These are phyloP conservation scores for Cyberlindnera misumaiensis DNA, from an alignment of 805 yeast species.

Conservation along the genomic window DNA sequence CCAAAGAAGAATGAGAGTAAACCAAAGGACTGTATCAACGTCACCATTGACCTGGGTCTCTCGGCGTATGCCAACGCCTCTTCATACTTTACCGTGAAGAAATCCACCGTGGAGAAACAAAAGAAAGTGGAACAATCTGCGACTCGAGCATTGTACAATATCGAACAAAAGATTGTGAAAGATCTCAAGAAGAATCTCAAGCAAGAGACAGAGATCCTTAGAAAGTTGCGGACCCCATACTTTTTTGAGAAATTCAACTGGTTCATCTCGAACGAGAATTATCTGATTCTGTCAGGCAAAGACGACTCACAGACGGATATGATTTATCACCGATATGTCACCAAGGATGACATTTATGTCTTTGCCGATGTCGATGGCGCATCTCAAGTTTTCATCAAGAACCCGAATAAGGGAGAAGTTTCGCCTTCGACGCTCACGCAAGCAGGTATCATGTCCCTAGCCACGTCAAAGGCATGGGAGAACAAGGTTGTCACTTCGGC, in stretches of 20 bases:
- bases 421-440: constrained; percentile 87
- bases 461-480: constrained; percentile 87
- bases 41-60: constrained; percentile 57
- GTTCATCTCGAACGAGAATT: constrained; percentile 91
- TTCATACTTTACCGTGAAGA: constrained; percentile 69
- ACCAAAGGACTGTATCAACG: constrained; percentile 32
- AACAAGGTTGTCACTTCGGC: constrained; percentile 75
- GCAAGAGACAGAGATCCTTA: constrained; percentile 46
- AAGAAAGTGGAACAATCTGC: constrained; percentile 75
- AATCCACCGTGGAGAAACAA: constrained; percentile 70
- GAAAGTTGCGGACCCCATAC: constrained; percentile 59
- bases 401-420: constrained; percentile 64
- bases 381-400: constrained; percentile 71
- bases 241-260: constrained; percentile 95
- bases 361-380: constrained; percentile 70
- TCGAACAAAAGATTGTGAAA: constrained; percentile 67
- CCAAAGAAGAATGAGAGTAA: constrained; percentile 7
- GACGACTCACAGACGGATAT: constrained; percentile 76
- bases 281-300: constrained; percentile 79
- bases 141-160: constrained; percentile 69
- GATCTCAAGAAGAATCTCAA: constrained; percentile 63
- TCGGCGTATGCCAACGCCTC: constrained; percentile 90
- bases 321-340: constrained; percentile 71
- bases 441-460: constrained; percentile 80
- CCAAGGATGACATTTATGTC: constrained; percentile 65